Evolutionary conservation across 2,329 filamentous ascomycete genomes (phyloP).

Genomic region (Hymenoscyphus salicellus): DNA sequence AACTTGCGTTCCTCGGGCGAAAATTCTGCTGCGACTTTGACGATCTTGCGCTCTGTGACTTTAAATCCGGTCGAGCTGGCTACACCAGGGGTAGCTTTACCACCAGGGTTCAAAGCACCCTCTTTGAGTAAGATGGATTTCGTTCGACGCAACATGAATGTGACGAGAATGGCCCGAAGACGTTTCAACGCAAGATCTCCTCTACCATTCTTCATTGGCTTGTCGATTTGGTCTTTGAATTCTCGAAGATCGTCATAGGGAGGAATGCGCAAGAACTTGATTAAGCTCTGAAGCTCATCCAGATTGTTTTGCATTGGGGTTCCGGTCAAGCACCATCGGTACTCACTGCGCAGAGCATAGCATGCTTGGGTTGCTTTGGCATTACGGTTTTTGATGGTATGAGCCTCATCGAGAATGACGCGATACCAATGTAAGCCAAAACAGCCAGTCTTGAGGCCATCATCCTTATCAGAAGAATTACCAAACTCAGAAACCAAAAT

Average conservation of each 20-base stretch:
- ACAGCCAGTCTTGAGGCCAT: constrained; percentile 71
- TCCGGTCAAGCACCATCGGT: constrained; percentile 93
- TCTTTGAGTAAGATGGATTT: constrained; percentile 94
- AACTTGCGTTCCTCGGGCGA: constrained; percentile 77
- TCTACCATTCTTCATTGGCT: constrained; percentile 83
- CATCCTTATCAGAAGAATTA: constrained; percentile 58
- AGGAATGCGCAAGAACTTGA: constrained; percentile 87
- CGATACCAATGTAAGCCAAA: constrained; percentile 95
- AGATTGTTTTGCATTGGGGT: constrained; percentile 98
- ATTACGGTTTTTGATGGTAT: constrained; percentile 97
- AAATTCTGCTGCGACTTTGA: constrained; percentile 75
- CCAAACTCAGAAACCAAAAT: constrained; percentile 89
- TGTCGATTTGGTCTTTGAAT: constrained; percentile 90
- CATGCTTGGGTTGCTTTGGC: constrained; percentile 93
- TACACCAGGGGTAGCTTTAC: constrained; percentile 52
- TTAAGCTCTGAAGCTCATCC: constrained; percentile 89
- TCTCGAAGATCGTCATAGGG: constrained; percentile 82
- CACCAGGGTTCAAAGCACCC: constrained; percentile 74
- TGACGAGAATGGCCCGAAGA: constrained; percentile 78
- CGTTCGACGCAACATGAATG: constrained; percentile 98
- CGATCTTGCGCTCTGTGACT: constrained; percentile 85
- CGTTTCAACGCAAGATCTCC: constrained; percentile 86
- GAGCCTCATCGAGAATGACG: constrained; percentile 91
- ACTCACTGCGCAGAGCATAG: constrained; percentile 78
- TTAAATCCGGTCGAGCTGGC: constrained; percentile 69